Evolutionary conservation across 257 asterid genomes (phyloP).

Genomic region (Verbascum thapsus): DNA sequence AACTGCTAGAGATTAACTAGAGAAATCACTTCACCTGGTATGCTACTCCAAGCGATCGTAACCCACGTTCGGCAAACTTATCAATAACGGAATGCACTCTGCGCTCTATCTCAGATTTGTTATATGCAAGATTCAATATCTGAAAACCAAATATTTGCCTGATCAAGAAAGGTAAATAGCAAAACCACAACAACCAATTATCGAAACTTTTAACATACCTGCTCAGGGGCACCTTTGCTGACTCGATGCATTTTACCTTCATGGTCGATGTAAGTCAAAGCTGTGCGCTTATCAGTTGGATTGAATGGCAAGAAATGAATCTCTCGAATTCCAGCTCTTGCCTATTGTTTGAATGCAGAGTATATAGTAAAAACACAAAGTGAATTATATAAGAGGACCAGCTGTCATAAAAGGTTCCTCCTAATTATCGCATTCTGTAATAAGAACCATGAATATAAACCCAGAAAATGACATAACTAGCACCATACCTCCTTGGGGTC

Average conservation of each 20-base stretch:
- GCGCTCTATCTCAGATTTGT: constrained; percentile 55
- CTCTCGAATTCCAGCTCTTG: constrained; percentile 91
- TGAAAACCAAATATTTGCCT: constrained; percentile 31
- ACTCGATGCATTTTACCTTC: constrained; percentile 82
- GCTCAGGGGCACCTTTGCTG: constrained; percentile 98
- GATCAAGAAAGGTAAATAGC: constrained; percentile 26
- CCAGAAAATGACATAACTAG: not conserved
- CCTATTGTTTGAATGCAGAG: constrained; percentile 42
- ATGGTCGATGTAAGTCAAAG: constrained; percentile 68
- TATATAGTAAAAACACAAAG: constrained; percentile 13
- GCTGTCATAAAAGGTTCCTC: constrained; percentile 1
- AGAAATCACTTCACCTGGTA: constrained; percentile 46
- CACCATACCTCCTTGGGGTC: constrained; percentile 72
- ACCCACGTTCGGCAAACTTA: constrained; percentile 57
- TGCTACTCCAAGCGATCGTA: constrained; percentile 60
- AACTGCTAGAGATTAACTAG: constrained; percentile 10
- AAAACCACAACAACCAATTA: constrained; percentile 14
- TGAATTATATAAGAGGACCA: constrained; percentile 17
- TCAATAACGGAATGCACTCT: constrained; percentile 52
- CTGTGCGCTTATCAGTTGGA: constrained; percentile 92
- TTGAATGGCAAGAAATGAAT: constrained; percentile 90
- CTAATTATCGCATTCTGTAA: constrained; percentile 5
- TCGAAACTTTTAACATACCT: constrained; percentile 50
- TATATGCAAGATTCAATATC: constrained; percentile 53
- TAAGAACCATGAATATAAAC: not conserved